phyloP scores from a whole-genome alignment of 1,284 basidiomycete genomes.

The Cystobasidium sp. region DNA sequence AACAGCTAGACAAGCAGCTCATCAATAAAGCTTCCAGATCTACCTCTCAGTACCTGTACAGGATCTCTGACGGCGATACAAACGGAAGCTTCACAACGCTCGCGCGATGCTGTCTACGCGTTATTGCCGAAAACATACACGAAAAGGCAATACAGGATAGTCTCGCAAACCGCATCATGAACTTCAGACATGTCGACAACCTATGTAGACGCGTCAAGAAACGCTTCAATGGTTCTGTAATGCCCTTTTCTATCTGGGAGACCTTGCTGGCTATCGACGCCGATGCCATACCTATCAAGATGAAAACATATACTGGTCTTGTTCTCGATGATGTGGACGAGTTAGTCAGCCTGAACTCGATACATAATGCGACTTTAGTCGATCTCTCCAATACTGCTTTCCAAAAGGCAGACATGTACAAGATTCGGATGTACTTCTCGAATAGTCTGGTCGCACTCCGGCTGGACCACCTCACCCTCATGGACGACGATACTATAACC shows the following conservation, averaged over 20 bases:
- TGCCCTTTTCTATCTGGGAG: constrained; percentile 38
- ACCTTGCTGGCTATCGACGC: neutral
- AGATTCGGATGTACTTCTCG: constrained; percentile 21
- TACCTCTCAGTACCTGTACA: neutral
- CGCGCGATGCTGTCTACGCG: constrained; percentile 36
- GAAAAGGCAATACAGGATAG: constrained; percentile 20
- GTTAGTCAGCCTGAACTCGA: constrained; percentile 1
- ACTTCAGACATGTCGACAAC: neutral
- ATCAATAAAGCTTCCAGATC: neutral
- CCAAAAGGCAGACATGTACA: constrained; percentile 28
- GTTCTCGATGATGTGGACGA: constrained; percentile 30
- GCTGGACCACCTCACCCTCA: constrained; percentile 20
- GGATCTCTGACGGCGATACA: constrained; percentile 15
- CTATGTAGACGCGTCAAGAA: constrained; percentile 20
- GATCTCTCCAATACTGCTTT: constrained; percentile 39
- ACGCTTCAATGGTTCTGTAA: neutral
- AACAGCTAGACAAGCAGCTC: constrained; percentile 27
- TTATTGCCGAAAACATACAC: constrained; percentile 19
- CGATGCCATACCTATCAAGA: constrained; percentile 6
- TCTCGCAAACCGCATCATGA: constrained; percentile 3
- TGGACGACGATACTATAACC: constrained; percentile 36
- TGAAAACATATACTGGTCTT: constrained; percentile 23
- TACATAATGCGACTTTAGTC: neutral
- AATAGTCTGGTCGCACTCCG: constrained; percentile 22
- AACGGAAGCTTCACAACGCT: constrained; percentile 14